phyloP scores from a whole-genome alignment of 345 rosid species.

The Trapa bicornis region DNA sequence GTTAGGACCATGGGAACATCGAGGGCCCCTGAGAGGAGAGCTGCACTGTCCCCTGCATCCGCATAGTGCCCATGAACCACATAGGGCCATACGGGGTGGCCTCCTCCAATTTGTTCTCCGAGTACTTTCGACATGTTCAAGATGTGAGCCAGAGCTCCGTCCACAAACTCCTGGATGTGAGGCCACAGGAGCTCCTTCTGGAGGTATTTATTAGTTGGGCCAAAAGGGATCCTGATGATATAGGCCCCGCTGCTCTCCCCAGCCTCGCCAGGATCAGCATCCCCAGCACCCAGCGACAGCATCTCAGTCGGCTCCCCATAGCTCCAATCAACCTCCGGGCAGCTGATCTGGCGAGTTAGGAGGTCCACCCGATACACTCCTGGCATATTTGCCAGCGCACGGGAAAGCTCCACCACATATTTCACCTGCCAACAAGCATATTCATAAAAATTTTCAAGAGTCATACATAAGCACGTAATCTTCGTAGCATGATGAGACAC shows the following conservation, averaged over 20 bases:
- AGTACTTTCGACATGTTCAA: slow-evolving; percentile 86
- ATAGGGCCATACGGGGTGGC: slow-evolving; percentile 89
- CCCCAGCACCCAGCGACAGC: slow-evolving; percentile 58
- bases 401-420: slow-evolving; percentile 90
- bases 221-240: slow-evolving; percentile 84
- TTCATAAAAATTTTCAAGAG: slow-evolving; percentile 7
- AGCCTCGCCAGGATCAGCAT: slow-evolving; percentile 43
- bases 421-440: slow-evolving; percentile 45
- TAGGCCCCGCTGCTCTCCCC: slow-evolving; percentile 98
- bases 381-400: slow-evolving; percentile 92
- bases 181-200: slow-evolving; percentile 86
- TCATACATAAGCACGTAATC: background rate
- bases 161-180: slow-evolving; percentile 83
- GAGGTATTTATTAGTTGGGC: slow-evolving; percentile 81
- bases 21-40: slow-evolving; percentile 85
- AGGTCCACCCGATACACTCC: slow-evolving; percentile 97
- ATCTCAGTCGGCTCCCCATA: slow-evolving; percentile 98
- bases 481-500: background rate
- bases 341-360: slow-evolving; percentile 72
- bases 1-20: slow-evolving; percentile 97
- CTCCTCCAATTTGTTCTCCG: slow-evolving; percentile 77
- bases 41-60: slow-evolving; percentile 92
- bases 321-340: slow-evolving; percentile 93
- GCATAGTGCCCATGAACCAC: slow-evolving; percentile 95
- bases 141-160: slow-evolving; percentile 83